Conservation (phyloP, 2,329 filamentous ascomycete species). For the Dryadomyces quercus-mongolicae region DNA sequence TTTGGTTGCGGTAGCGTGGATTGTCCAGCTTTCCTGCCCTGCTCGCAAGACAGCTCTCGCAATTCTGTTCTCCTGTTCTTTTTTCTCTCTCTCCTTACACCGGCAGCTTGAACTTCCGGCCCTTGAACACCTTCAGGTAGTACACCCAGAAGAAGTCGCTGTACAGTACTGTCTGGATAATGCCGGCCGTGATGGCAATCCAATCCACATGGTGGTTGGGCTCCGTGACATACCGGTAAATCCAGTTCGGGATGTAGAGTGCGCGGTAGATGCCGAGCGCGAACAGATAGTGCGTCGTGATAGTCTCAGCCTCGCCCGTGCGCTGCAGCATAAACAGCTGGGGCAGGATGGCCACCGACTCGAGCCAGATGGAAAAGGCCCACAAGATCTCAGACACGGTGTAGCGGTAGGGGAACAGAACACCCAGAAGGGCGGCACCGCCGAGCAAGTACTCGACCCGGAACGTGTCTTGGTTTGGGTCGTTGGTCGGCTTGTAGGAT, state of each 20-base stretch:
- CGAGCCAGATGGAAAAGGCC: conserved; percentile 98
- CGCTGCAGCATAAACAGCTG: conserved; percentile 97
- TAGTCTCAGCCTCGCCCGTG: conserved; percentile 97
- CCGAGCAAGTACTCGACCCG: conserved; percentile 88
- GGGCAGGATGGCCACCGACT: conserved; percentile 89
- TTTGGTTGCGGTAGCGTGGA: neutral
- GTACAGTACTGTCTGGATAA: conserved; percentile 90
- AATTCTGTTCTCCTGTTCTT: neutral
- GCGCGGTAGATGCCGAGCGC: conserved; percentile 84
- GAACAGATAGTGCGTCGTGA: conserved; percentile 95
- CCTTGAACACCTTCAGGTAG: conserved; percentile 89
- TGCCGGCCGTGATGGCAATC: conserved; percentile 77
- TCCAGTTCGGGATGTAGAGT: conserved; percentile 97
- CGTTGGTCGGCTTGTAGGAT: conserved; percentile 93
- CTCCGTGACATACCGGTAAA: conserved; percentile 78
- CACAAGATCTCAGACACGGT: conserved; percentile 76
- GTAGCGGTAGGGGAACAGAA: conserved; percentile 81
- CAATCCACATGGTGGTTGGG: conserved; percentile 61
- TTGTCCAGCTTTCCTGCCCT: neutral
- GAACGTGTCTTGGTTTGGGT: conserved; percentile 95
- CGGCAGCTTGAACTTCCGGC: conserved; percentile 77
- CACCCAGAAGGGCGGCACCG: conserved; percentile 63
- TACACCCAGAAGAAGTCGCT: conserved; percentile 99
- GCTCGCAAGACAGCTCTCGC: neutral
- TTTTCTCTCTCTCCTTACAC: conserved; percentile 38